Evolutionary conservation across 1,139 yeast species (phyloP).

Genomic region (Ogataea hybrid): DNA sequence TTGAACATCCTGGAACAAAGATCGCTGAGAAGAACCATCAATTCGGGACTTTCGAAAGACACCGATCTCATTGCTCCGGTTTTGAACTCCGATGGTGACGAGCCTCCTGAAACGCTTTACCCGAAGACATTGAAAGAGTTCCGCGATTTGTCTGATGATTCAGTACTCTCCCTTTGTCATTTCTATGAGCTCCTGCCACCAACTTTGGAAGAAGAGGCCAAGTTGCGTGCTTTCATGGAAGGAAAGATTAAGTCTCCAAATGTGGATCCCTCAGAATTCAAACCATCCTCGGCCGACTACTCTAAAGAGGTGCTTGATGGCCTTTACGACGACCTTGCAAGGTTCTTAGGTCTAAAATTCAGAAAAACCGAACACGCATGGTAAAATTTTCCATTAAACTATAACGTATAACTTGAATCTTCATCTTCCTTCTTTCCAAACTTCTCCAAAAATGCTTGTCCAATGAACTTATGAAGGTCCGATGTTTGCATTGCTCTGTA

Average conservation of each 20-base stretch:
- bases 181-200: slow-evolving; percentile 70
- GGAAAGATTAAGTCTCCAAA: slow-evolving; percentile 42
- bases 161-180: slow-evolving; percentile 53
- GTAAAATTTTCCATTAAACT: slow-evolving; percentile 31
- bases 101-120: slow-evolving; percentile 49
- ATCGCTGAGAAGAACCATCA: slow-evolving; percentile 56
- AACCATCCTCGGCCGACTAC: slow-evolving; percentile 36
- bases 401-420: neutral
- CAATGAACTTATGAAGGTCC: slow-evolving; percentile 68
- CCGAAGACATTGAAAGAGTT: slow-evolving; percentile 64
- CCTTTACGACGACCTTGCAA: slow-evolving; percentile 61
- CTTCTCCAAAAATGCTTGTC: slow-evolving; percentile 56
- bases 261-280: slow-evolving; percentile 33
- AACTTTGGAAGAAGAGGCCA: slow-evolving; percentile 45
- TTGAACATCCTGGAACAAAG: slow-evolving; percentile 70
- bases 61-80: slow-evolving; percentile 49
- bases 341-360: slow-evolving; percentile 61
- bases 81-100: slow-evolving; percentile 74
- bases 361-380: slow-evolving; percentile 54
- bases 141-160: slow-evolving; percentile 40
- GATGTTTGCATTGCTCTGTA: slow-evolving; percentile 87
- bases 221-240: slow-evolving; percentile 44
- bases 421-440: slow-evolving; percentile 34
- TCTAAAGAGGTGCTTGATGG: slow-evolving; percentile 45
- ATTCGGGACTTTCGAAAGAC: slow-evolving; percentile 35